Evolutionary conservation across 75 land plant genomes (phyloP).

Genomic region (Azolla pinnata): DNA sequence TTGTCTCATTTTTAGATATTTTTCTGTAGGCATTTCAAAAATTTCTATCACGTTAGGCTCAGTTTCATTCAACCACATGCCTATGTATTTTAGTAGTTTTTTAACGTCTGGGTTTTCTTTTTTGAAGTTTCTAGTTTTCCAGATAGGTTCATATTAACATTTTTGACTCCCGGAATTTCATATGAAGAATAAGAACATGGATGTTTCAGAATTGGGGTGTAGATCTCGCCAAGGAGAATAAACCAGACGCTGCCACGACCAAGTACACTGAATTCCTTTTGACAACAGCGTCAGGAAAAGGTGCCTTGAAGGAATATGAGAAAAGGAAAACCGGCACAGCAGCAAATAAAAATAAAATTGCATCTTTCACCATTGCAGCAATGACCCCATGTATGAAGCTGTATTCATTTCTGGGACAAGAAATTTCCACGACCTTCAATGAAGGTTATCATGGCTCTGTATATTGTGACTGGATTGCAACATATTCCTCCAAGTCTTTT

Average conservation of each 20-base stretch:
- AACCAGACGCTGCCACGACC: slow-evolving; percentile 41
- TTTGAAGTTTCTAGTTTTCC: too few species aligned
- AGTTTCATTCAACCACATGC: too few species aligned
- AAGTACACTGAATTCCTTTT: slow-evolving; percentile 65
- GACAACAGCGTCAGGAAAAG: slow-evolving; percentile 55
- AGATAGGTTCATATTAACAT: too few species aligned
- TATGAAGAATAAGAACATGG: too few species aligned
- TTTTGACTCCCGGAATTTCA: too few species aligned
- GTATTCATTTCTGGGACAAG: slow-evolving; percentile 68
- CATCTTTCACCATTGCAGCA: slow-evolving; percentile 70
- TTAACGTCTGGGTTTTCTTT: too few species aligned
- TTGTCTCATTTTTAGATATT: too few species aligned
- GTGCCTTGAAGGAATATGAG: background rate
- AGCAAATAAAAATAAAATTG: slow-evolving; percentile 48
- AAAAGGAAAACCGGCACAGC: slow-evolving; percentile 44
- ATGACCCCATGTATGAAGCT: slow-evolving; percentile 92
- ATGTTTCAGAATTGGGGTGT: slow-evolving; percentile 52
- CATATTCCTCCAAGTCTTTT: slow-evolving; percentile 57
- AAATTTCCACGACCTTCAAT: slow-evolving; percentile 25
- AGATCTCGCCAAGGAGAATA: slow-evolving; percentile 29
- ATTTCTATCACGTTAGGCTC: too few species aligned
- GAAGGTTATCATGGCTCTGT: slow-evolving; percentile 31
- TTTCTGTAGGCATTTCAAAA: too few species aligned
- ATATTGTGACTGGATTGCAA: slow-evolving; percentile 73
- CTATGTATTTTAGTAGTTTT: too few species aligned